Evolutionary conservation across 106 monocot species (phyloP).

Genomic region (Dactylorhiza incarnata): DNA sequence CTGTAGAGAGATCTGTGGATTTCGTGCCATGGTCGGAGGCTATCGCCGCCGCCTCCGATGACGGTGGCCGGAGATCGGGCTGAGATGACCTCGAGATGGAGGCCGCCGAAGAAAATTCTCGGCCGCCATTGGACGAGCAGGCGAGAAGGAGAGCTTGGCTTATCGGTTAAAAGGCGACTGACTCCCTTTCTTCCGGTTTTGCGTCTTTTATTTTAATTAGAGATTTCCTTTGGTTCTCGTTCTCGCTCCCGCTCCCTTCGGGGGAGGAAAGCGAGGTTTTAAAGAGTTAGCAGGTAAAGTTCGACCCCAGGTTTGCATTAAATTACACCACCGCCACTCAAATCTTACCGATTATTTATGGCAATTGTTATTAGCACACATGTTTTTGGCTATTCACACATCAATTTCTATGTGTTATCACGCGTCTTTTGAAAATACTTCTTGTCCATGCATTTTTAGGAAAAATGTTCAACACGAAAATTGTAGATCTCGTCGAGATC

Average conservation of each 20-base stretch:
- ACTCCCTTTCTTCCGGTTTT: background rate
- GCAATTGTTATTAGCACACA: too few relatives aligned
- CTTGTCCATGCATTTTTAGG: too few relatives aligned
- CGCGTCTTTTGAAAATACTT: too few relatives aligned
- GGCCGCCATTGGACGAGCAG: background rate
- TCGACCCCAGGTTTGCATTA: background rate
- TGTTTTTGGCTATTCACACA: too few relatives aligned
- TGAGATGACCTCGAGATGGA: background rate
- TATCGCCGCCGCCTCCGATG: background rate
- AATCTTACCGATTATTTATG: too few relatives aligned
- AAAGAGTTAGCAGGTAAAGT: background rate
- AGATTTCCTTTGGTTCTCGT: too few relatives aligned
- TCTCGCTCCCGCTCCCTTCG: conserved; percentile 4
- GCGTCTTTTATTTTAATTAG: background rate
- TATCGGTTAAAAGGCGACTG: background rate
- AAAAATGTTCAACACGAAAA: too few relatives aligned
- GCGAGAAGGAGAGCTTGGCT: background rate
- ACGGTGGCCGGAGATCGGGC: background rate
- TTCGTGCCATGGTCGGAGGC: background rate
- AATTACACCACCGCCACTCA: background rate
- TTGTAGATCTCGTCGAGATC: too few relatives aligned
- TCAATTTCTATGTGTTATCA: too few relatives aligned
- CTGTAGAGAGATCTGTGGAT: background rate
- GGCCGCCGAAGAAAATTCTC: background rate
- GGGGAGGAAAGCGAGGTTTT: conserved; percentile 7